phyloP scores from a whole-genome alignment of 805 yeast genomes.

The Hanseniaspora nectarophila region DNA sequence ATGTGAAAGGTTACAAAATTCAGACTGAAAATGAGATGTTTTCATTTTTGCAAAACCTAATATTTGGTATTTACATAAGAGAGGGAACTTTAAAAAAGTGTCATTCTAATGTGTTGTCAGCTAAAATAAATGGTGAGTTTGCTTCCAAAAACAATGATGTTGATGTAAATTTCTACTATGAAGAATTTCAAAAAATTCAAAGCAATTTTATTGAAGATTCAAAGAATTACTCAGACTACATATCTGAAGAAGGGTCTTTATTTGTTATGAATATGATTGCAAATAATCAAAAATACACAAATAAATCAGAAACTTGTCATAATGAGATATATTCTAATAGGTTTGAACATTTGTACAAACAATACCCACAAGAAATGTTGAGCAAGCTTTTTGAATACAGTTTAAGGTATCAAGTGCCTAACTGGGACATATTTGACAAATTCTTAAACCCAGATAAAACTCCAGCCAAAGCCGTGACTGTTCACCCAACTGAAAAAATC shows the following conservation, averaged over 20 bases:
- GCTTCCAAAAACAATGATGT: background rate
- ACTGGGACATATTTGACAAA: conserved; percentile 4
- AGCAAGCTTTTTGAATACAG: background rate
- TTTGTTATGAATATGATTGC: conserved; percentile 7
- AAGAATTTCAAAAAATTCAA: conserved; percentile 4
- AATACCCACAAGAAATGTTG: conserved; percentile 2
- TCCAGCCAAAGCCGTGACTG: background rate
- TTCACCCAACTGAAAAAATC: background rate
- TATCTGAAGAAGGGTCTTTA: conserved; percentile 5
- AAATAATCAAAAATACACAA: background rate
- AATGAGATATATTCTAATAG: background rate
- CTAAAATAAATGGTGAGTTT: conserved; percentile 4
- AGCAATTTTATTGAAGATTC: conserved; percentile 8
- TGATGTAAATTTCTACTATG: conserved; percentile 11
- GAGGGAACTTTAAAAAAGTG: conserved; percentile 12
- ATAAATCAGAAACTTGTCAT: background rate
- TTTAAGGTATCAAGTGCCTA: background rate
- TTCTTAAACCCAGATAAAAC: background rate
- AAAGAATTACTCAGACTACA: conserved; percentile 9
- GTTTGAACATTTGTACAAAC: background rate
- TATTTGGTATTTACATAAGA: conserved; percentile 11
- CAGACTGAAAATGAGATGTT: conserved; percentile 5
- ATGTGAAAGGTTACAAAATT: background rate
- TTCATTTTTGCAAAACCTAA: background rate
- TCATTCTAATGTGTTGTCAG: conserved; percentile 1